Conservation (phyloP, 306 rosid species). For the Cicer yamashitae region DNA sequence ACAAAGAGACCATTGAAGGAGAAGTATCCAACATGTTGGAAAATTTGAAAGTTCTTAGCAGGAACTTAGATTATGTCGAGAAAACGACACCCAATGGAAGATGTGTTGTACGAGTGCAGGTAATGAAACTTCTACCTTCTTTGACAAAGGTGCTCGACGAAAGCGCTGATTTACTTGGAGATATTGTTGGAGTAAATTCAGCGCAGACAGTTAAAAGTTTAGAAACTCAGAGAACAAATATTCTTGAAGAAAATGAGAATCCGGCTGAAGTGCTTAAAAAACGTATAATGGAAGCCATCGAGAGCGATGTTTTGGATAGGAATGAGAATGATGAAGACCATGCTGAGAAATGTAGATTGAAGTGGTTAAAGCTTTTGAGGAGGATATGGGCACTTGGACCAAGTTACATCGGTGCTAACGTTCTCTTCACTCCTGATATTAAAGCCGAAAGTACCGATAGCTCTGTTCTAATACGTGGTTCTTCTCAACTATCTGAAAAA, state of each 20-base stretch:
- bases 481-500: constrained; percentile 59
- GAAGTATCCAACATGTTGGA: constrained; percentile 62
- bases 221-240: constrained; percentile 51
- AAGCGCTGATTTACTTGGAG: constrained; percentile 68
- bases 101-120: constrained; percentile 74
- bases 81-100: constrained; percentile 79
- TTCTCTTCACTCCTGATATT: constrained; percentile 68
- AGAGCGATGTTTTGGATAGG: constrained; percentile 54
- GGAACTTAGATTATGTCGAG: constrained; percentile 66
- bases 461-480: constrained; percentile 65
- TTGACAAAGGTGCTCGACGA: constrained; percentile 81
- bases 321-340: constrained; percentile 60
- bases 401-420: constrained; percentile 74
- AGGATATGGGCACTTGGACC: constrained; percentile 94
- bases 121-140: constrained; percentile 74
- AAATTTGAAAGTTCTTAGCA: constrained; percentile 59
- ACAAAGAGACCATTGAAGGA: constrained; percentile 85
- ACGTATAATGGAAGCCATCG: constrained; percentile 74
- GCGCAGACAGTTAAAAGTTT: constrained; percentile 56
- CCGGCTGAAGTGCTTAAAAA: constrained; percentile 60
- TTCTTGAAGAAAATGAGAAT: constrained; percentile 55
- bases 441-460: constrained; percentile 50
- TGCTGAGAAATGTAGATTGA: constrained; percentile 60
- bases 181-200: constrained; percentile 61
- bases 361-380: constrained; percentile 79